Percentiles rank a stretch among this genome's conserved stretches.
Evolutionary conservation across 768 basidiomycete species (phyloP).

Genomic region (Leccinum subgranulosum): DNA sequence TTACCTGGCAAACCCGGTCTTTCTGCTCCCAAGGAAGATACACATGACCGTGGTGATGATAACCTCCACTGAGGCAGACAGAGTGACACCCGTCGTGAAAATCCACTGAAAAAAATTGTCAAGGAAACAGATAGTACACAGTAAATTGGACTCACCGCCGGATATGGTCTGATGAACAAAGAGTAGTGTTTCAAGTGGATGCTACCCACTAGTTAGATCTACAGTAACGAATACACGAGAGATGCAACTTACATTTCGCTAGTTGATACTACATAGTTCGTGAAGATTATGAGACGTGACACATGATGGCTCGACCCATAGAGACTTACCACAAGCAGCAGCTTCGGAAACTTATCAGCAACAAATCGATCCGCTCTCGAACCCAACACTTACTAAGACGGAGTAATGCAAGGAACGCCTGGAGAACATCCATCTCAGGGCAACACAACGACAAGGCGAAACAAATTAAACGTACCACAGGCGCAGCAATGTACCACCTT

Average conservation of each 20-base stretch:
- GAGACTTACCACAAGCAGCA: slow-evolving; percentile 27
- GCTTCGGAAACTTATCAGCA: slow-evolving; percentile 19
- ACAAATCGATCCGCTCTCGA: not conserved
- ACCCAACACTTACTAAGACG: slow-evolving; percentile 28
- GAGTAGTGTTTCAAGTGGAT: slow-evolving; percentile 29
- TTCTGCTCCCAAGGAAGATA: slow-evolving; percentile 31
- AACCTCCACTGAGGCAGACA: slow-evolving; percentile 32
- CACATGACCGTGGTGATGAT: slow-evolving; percentile 32
- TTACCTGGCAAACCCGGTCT: slow-evolving; percentile 31
- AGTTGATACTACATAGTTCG: slow-evolving; percentile 25
- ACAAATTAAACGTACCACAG: slow-evolving; percentile 18
- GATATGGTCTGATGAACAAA: slow-evolving; percentile 30
- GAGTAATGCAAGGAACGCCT: slow-evolving; percentile 33
- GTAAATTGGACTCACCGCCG: slow-evolving; percentile 14
- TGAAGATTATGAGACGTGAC: not conserved
- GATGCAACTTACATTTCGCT: slow-evolving; percentile 27
- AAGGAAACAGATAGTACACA: not conserved
- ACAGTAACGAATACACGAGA: accelerated
- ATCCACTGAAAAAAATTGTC: slow-evolving; percentile 23
- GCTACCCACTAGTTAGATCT: slow-evolving; percentile 3
- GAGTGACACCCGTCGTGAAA: slow-evolving; percentile 29
- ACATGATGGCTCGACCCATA: not conserved
- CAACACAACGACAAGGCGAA: not conserved
- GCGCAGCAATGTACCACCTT: slow-evolving; percentile 30
- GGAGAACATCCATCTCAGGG: not conserved